Percentiles rank a stretch among this genome's conserved stretches.
Evolutionary conservation across 129 eudicot genomes (phyloP).

Genomic region (Tagetes erecta): DNA sequence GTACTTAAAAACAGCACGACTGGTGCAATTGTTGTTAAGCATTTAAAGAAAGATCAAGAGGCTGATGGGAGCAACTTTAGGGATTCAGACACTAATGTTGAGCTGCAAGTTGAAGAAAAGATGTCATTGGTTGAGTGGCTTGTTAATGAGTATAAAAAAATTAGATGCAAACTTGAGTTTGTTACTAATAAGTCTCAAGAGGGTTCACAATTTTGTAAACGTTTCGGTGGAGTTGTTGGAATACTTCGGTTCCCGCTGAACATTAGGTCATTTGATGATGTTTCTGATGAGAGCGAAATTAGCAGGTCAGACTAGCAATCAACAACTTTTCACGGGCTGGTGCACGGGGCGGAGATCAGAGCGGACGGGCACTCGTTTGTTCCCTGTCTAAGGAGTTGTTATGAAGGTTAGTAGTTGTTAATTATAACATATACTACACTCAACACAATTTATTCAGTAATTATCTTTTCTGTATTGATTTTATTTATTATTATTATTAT

Average conservation of each 20-base stretch:
- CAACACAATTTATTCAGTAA: no score
- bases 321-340: constrained; percentile 21
- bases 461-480: no score
- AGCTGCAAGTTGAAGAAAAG: constrained; percentile 39
- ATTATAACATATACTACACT: no score
- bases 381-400: constrained; percentile 15
- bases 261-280: constrained; percentile 39
- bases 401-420: constrained; percentile 19
- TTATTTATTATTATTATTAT: no score
- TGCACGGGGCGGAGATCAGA: constrained; percentile 30
- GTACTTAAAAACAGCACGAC: constrained; percentile 31
- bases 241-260: constrained; percentile 36
- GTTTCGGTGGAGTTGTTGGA: constrained; percentile 41
- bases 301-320: constrained; percentile 37
- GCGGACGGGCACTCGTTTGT: constrained; percentile 23
- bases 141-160: constrained; percentile 34
- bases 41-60: constrained; percentile 33
- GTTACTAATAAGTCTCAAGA: constrained; percentile 37
- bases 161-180: constrained; percentile 38
- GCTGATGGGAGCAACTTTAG: constrained; percentile 39
- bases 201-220: constrained; percentile 35
- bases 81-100: constrained; percentile 32
- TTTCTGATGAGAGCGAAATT: constrained; percentile 35
- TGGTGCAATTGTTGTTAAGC: constrained; percentile 26
- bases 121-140: constrained; percentile 35